Percentiles rank a stretch among this genome's conserved stretches.
Conservation (phyloP, 2,329 filamentous ascomycete genomes). For the Cladosporium sp. region DNA sequence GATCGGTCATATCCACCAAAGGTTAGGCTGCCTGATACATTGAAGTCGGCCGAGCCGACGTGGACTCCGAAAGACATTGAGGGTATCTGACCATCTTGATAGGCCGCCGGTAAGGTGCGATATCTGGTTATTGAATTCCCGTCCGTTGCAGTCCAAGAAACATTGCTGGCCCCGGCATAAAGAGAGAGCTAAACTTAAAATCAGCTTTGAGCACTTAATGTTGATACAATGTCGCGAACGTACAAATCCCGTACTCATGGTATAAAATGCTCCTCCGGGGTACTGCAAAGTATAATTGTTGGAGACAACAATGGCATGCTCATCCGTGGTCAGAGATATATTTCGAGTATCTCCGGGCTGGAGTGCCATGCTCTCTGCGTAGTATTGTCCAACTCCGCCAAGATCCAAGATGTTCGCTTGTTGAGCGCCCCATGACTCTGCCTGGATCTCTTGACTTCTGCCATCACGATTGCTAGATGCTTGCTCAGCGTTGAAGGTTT, state of each 20-base stretch:
- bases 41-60: constrained; percentile 15
- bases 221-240: too few relatives aligned
- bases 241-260: constrained; percentile 12
- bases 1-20: constrained; percentile 20
- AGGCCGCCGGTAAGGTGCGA: constrained; percentile 12
- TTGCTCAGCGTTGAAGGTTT: neutral
- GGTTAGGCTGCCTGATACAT: constrained; percentile 14
- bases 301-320: neutral
- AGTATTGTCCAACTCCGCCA: constrained; percentile 3
- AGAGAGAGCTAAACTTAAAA: constrained; percentile 14
- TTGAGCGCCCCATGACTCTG: too few relatives aligned
- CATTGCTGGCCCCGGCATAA: constrained; percentile 7
- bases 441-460: too few relatives aligned
- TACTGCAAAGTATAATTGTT: constrained; percentile 11
- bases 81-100: constrained; percentile 14
- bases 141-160: neutral
- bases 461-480: constrained; percentile 2
- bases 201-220: neutral
- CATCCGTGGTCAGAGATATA: neutral
- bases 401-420: constrained; percentile 9
- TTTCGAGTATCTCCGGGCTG: neutral
- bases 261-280: constrained; percentile 8
- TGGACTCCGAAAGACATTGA: constrained; percentile 17
- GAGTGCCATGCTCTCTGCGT: constrained; percentile 3
- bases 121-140: neutral